Base-by-base conservation (phyloP, 495 filamentous ascomycete genomes). In the Aspergillus incahuasiensis region DNA sequence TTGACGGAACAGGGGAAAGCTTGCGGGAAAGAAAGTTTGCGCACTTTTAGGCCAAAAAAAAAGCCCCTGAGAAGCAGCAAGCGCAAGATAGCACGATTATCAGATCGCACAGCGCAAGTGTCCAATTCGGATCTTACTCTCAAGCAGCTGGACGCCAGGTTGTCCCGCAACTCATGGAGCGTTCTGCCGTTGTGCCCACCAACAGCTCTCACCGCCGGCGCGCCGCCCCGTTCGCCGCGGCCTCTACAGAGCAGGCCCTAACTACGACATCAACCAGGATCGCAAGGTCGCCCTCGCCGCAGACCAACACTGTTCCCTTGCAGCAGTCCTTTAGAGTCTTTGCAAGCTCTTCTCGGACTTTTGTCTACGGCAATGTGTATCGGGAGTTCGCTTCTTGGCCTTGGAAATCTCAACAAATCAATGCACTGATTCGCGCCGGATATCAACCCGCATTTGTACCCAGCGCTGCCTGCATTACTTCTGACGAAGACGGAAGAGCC, bases 401-500 rank as follows among this genome's bases (percentile, higher is more conserved):
- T 5, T 62, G 56, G 39, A 64, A 58, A 28, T 28, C 25, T 22
- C 50, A 55, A n/a, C 47, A 66, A 40, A 66, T 68, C 28, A 64
- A 60, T 48, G 25, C 20, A 8, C 42, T 70, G 47, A 65, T 70
- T 44, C 40, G 49, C 34, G 60, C 59, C 41, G 70, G 63, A 47
- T 73, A 71, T 52, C 15, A 47, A 56, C 63, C 67, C 9, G 57
- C 63, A 38, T 70, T 48, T 30, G 56, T 52, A 13, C 59, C 58
- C 7, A 41, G 15, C 19, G 28, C 48, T 46, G n/a, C 45, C 21
- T 55, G 9, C 51, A 19, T 19, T 19, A 48, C 24, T 13, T 15
- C 41, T 8, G 25, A 18, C 0, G 11, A 12, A 21, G 21, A 38
- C 35, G 15, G 22, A 21, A 41, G 38, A 19, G 32, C n/a, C 6